Base-by-base conservation (phyloP, 148 eudicot genomes). In the Chenopodium berlandieri region DNA sequence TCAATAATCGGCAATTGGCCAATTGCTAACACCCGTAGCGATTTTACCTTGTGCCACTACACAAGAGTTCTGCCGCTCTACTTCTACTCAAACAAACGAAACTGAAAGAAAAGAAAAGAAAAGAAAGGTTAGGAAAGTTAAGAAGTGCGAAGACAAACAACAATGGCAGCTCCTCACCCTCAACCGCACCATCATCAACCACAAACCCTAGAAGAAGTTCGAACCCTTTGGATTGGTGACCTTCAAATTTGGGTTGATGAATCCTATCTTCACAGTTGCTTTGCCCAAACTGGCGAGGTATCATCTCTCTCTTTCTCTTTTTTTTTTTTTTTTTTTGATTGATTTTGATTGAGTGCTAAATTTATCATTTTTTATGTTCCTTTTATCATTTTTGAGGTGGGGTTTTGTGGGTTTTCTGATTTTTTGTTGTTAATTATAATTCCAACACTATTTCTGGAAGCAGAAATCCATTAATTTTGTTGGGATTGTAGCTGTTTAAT, bases 181-280 rank as follows among this genome's bases (percentile, higher is more conserved):
- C 85, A 58, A 69, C 91, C 91, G 32, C 91, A 93, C 73, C 92
- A 93, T 82, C 97, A 93, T 90, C 99, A 79, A 68, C 99, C 79
- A 2, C 90, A 88, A 79, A 91, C 97, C 25, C 92, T 91, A 19
- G 97, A 94, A 87, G 99, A 93, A 87, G 97, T 94, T 1, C 91
- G 99, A 3, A 95, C 99, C 60, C 92, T 95, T 8, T 95, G 99
- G 99, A 95, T 95, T 79, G 99, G 99, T 37, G 97, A 95, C 86
- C 91, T 95, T 83, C 97, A 93, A 70, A 90, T 87, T 71, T 95
- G 97, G 99, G 92, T 92, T 54, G 97, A 95, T 79, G 99, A 95
- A 32, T 10, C 84, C 71, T 93, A 93, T 81, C 94, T 95, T 83
- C 91, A 88, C 47, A 64, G 68, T 69, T 95, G 97, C 87, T 95